phyloP scores from a whole-genome alignment of 2,329 filamentous ascomycete genomes.

The Thelonectria blattea region DNA sequence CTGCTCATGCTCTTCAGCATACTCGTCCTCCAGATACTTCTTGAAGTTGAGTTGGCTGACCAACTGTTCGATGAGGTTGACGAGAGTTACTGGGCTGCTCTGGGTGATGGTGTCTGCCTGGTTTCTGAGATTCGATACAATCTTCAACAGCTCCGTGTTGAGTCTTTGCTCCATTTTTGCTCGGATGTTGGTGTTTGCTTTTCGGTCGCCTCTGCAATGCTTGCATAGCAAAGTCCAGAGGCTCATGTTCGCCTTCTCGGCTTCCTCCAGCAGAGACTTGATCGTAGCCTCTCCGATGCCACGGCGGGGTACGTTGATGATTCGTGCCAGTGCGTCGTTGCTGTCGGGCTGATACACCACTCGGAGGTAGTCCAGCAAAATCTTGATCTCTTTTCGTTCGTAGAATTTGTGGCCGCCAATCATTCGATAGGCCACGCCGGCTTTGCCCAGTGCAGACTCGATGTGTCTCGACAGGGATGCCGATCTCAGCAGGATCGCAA shows the following conservation, averaged over 20 bases:
- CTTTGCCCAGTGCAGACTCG: constrained; percentile 79
- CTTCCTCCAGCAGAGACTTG: constrained; percentile 76
- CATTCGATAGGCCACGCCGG: constrained; percentile 89
- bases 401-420: constrained; percentile 90
- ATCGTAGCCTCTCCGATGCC: constrained; percentile 82
- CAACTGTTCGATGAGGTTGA: constrained; percentile 57
- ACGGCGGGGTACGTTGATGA: constrained; percentile 84
- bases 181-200: constrained; percentile 55
- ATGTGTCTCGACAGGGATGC: constrained; percentile 84
- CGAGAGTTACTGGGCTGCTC: constrained; percentile 44
- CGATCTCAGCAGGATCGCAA: constrained; percentile 87
- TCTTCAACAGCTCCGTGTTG: constrained; percentile 55
- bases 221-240: constrained; percentile 76
- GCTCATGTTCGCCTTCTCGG: constrained; percentile 70
- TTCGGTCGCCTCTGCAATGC: constrained; percentile 58
- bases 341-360: constrained; percentile 85
- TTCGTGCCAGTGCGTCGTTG: constrained; percentile 81
- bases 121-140: constrained; percentile 45
- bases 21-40: constrained; percentile 73
- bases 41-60: constrained; percentile 74
- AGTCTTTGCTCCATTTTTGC: constrained; percentile 60
- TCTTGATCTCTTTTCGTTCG: constrained; percentile 86
- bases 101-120: constrained; percentile 38
- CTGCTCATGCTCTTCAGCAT: constrained; percentile 76
- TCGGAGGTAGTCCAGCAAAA: constrained; percentile 85